These are phyloP conservation scores for Abrus precatorius DNA, from an alignment of 306 rosid genomes.

Conservation along the genomic window DNA sequence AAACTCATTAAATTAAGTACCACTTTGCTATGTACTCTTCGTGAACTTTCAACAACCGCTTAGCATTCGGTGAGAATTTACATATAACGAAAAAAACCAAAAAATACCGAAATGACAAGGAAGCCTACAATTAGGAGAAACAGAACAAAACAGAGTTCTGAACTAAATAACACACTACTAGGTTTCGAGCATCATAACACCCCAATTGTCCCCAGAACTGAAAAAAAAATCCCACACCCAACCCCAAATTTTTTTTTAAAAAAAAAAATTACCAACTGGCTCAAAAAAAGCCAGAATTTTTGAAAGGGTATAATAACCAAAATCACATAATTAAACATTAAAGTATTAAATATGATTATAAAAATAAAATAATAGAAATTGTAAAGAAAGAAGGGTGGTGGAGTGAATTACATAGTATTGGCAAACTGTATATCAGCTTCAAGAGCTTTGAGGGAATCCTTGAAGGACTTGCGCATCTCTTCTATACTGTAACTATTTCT, in stretches of 20 bases:
- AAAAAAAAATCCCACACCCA: not conserved
- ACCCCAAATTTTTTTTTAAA: not conserved
- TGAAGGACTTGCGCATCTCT: conserved; percentile 49
- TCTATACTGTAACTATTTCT: not conserved
- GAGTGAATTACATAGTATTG: conserved; percentile 46
- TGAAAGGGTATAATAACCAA: not conserved
- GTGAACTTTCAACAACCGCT: not conserved
- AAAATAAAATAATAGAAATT: not conserved
- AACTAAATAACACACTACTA: not conserved
- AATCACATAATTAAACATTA: not conserved
- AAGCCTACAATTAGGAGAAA: conserved; percentile 3
- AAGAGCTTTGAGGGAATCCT: conserved; percentile 56
- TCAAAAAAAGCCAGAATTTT: not conserved
- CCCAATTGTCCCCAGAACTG: not conserved
- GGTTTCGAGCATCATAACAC: conserved; percentile 12
- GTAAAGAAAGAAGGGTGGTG: not conserved
- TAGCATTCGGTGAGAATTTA: not conserved
- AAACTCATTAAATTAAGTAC: not conserved
- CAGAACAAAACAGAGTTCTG: conserved; percentile 12
- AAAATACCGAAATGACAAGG: not conserved
- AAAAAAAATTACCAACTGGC: not conserved
- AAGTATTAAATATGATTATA: not conserved
- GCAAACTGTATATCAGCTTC: conserved; percentile 50
- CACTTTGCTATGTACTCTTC: not conserved
- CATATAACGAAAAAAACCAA: not conserved